These are phyloP conservation scores for Hypoxylon sp. DNA, from an alignment of 2,329 filamentous ascomycete species.

Conservation along the genomic window DNA sequence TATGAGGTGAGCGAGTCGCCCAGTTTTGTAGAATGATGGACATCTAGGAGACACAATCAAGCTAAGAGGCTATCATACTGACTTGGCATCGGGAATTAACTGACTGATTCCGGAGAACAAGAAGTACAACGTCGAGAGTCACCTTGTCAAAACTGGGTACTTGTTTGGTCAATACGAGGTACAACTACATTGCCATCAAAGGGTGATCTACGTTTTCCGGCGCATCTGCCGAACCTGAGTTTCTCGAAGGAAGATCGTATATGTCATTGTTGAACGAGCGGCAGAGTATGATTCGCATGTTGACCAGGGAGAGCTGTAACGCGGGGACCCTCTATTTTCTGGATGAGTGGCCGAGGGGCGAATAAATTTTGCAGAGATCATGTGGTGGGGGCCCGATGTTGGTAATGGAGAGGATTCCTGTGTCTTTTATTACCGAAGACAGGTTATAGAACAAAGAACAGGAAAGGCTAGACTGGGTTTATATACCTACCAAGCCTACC, in stretches of 20 bases:
- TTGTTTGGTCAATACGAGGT: background rate
- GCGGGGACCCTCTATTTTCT: slow-evolving; percentile 37
- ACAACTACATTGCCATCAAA: background rate
- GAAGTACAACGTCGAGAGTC: background rate
- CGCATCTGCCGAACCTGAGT: slow-evolving; percentile 21
- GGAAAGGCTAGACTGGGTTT: background rate
- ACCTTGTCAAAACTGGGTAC: slow-evolving; percentile 1
- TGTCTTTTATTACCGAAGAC: background rate
- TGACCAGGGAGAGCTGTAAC: slow-evolving; percentile 17
- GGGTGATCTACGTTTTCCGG: slow-evolving; percentile 1
- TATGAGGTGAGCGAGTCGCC: slow-evolving; percentile 10
- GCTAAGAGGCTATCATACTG: background rate
- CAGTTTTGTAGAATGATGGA: background rate
- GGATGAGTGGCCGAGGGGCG: slow-evolving; percentile 22
- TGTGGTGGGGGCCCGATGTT: slow-evolving; percentile 21
- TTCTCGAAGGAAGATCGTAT: slow-evolving; percentile 19
- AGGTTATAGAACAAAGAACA: background rate
- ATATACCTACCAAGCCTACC: background rate
- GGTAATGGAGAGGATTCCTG: slow-evolving; percentile 13
- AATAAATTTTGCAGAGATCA: slow-evolving; percentile 32
- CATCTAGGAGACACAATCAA: background rate
- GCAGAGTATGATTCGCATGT: slow-evolving; percentile 27
- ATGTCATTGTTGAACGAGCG: slow-evolving; percentile 30
- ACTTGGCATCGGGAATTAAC: slow-evolving; percentile 3
- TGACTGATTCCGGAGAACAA: background rate